Percentiles rank a stretch among this genome's conserved stretches.
Conservation (phyloP, 2,329 filamentous ascomycete genomes). For the Colletotrichum somersetense region DNA sequence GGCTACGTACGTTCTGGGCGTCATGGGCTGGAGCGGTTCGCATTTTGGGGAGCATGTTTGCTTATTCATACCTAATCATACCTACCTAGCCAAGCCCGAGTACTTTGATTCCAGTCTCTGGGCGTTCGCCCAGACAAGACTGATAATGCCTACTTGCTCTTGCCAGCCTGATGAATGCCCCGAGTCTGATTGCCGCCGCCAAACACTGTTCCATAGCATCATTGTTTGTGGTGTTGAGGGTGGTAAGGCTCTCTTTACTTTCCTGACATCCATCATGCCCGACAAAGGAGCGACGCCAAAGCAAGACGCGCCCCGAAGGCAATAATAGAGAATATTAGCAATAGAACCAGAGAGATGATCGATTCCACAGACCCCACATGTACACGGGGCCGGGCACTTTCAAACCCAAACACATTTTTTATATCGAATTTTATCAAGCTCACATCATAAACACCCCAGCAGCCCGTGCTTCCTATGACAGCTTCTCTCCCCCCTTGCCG, state of each 20-base stretch:
- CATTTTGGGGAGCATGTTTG: constrained; percentile 17
- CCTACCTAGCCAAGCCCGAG: constrained; percentile 6
- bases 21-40: constrained; percentile 27
- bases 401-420: constrained; percentile 9
- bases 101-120: constrained; percentile 1
- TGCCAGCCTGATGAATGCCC: not conserved
- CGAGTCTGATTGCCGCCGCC: not conserved
- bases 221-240: not conserved
- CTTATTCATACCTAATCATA: constrained; percentile 18
- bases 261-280: not conserved
- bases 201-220: not conserved
- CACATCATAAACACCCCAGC: not conserved
- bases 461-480: constrained; percentile 5
- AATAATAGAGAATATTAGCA: not conserved
- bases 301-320: not conserved
- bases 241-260: not conserved
- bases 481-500: constrained; percentile 38
- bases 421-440: not conserved
- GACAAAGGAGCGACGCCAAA: not conserved
- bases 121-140: not conserved
- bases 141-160: constrained; percentile 12
- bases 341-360: not conserved
- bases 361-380: not conserved
- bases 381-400: not conserved
- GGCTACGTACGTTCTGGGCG: constrained; percentile 33